These are phyloP conservation scores for Arbutus unedo DNA, from an alignment of 148 eudicot species.

Conservation along the genomic window DNA sequence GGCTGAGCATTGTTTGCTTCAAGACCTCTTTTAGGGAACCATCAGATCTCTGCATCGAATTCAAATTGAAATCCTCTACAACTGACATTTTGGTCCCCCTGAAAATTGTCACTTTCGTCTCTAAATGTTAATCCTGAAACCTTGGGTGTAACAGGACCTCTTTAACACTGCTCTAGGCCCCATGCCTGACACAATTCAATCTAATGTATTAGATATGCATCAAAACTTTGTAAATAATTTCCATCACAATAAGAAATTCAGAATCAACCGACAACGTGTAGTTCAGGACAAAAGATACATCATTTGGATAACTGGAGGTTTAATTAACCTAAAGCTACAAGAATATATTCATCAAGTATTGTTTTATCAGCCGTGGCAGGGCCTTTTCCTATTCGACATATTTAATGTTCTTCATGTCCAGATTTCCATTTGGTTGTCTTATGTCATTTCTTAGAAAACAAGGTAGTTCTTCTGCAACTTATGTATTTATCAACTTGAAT, in stretches of 20 bases:
- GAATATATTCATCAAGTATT: neutral
- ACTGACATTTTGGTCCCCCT: slow-evolving; percentile 36
- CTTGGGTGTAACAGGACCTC: neutral
- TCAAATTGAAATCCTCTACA: slow-evolving; percentile 29
- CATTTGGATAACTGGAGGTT: neutral
- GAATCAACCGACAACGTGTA: neutral
- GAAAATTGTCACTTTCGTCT: neutral
- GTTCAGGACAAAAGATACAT: neutral
- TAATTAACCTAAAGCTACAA: slow-evolving; percentile 1
- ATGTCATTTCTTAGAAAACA: neutral
- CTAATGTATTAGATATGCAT: neutral
- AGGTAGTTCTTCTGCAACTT: neutral
- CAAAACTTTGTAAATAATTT: neutral
- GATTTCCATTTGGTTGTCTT: slow-evolving; percentile 4
- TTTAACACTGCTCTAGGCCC: slow-evolving; percentile 14
- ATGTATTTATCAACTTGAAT: neutral
- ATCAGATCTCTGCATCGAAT: slow-evolving; percentile 23
- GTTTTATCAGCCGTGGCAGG: neutral
- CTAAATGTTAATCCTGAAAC: slow-evolving; percentile 18
- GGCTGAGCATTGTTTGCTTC: slow-evolving; percentile 52
- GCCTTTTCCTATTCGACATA: neutral
- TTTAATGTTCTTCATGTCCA: neutral
- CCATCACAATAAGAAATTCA: neutral
- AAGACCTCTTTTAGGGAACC: slow-evolving; percentile 35
- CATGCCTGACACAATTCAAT: slow-evolving; percentile 20